A percentile compares a stretch with the other conserved stretches of the same genome.
phyloP scores from a whole-genome alignment of 1,284 basidiomycete genomes.

The Peniophora sp. region DNA sequence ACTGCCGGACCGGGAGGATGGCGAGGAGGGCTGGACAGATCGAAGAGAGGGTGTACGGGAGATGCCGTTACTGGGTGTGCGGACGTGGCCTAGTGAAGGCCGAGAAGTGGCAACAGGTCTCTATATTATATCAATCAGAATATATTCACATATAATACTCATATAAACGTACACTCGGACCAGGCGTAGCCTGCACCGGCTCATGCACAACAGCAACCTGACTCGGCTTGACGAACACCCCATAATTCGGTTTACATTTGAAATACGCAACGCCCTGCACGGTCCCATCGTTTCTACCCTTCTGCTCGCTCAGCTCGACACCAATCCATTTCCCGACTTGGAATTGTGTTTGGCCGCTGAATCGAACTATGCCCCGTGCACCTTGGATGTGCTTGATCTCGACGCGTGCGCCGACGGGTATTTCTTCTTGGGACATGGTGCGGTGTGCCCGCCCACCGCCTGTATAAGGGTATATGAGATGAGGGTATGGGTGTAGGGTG shows the following conservation, averaged over 20 bases:
- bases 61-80: slow-evolving; percentile 28
- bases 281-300: slow-evolving; percentile 94
- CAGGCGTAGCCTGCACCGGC: slow-evolving; percentile 34
- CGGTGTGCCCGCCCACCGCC: not conserved
- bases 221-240: slow-evolving; percentile 87
- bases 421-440: slow-evolving; percentile 19
- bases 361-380: slow-evolving; percentile 82
- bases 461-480: not conserved
- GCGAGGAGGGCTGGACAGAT: slow-evolving; percentile 25
- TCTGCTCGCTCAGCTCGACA: slow-evolving; percentile 75
- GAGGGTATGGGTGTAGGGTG: slow-evolving; percentile 12
- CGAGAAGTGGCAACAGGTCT: slow-evolving; percentile 11
- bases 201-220: slow-evolving; percentile 68
- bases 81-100: slow-evolving; percentile 26
- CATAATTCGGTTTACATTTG: slow-evolving; percentile 66
- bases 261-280: slow-evolving; percentile 86
- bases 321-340: slow-evolving; percentile 92
- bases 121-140: slow-evolving; percentile 1
- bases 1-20: slow-evolving; percentile 28
- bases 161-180: slow-evolving; percentile 7
- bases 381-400: slow-evolving; percentile 45
- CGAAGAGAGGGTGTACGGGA: slow-evolving; percentile 28
- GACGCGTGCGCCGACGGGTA: slow-evolving; percentile 56
- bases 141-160: no score
- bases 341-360: slow-evolving; percentile 81